These are phyloP conservation scores for Scytalidium lignicola DNA, from an alignment of 2,329 filamentous ascomycete species.

Conservation along the genomic window DNA sequence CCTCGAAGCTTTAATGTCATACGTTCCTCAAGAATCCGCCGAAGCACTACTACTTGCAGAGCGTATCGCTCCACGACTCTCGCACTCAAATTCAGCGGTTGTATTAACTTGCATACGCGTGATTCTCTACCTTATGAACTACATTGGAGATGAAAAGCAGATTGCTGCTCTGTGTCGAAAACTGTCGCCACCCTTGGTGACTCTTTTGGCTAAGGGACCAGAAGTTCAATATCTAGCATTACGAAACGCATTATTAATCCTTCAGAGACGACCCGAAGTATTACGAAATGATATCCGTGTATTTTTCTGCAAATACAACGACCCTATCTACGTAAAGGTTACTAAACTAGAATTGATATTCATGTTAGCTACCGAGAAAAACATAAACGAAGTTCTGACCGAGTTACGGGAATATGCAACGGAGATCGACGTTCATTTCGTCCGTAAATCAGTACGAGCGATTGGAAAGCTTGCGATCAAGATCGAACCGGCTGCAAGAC, in stretches of 20 bases:
- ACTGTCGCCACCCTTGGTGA: constrained; percentile 90
- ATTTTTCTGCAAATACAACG: constrained; percentile 99
- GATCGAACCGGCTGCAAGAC: constrained; percentile 86
- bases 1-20: constrained; percentile 94
- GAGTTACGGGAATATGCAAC: constrained; percentile 95
- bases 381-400: constrained; percentile 91
- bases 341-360: constrained; percentile 98
- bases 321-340: constrained; percentile 98
- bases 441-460: constrained; percentile 92
- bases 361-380: constrained; percentile 93
- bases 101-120: constrained; percentile 95
- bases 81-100: constrained; percentile 94
- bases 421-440: constrained; percentile 98
- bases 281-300: constrained; percentile 94
- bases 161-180: constrained; percentile 85
- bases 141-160: constrained; percentile 87
- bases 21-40: constrained; percentile 84
- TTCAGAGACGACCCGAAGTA: constrained; percentile 89
- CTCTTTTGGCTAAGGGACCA: constrained; percentile 88
- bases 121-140: constrained; percentile 97
- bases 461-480: constrained; percentile 99
- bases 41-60: constrained; percentile 90
- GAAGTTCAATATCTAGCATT: constrained; percentile 98
- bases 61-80: constrained; percentile 88
- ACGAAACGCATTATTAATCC: constrained; percentile 86